Conservation (phyloP, 2,329 filamentous ascomycete genomes). For the Sporothrix phasma region DNA sequence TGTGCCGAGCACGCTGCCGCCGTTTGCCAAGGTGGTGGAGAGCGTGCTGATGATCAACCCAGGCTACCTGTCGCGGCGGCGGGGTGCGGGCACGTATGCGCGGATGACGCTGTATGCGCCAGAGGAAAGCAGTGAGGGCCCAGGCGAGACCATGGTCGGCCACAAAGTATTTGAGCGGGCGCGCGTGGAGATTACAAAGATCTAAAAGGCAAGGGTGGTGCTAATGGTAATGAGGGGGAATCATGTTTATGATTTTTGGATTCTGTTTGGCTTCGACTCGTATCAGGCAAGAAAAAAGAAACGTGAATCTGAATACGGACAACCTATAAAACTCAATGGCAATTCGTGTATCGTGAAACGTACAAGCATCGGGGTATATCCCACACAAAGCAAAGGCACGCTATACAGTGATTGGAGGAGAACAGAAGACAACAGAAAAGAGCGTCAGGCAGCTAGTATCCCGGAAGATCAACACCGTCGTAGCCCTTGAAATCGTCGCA, state of each 20-base stretch:
- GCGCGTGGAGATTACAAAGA: slow-evolving; percentile 77
- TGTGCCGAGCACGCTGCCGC: slow-evolving; percentile 69
- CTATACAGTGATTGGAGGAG: neutral
- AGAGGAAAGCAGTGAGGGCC: slow-evolving; percentile 43
- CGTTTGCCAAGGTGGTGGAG: slow-evolving; percentile 87
- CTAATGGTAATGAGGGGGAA: neutral
- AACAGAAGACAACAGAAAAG: neutral
- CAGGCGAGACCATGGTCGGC: slow-evolving; percentile 48
- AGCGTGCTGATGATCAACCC: slow-evolving; percentile 87
- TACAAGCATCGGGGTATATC: neutral
- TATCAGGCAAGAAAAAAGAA: neutral
- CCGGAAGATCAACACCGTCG: slow-evolving; percentile 11
- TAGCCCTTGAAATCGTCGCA: slow-evolving; percentile 25
- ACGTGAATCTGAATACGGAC: neutral
- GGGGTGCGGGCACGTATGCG: slow-evolving; percentile 76
- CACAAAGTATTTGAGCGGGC: slow-evolving; percentile 75
- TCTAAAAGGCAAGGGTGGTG: slow-evolving; percentile 27
- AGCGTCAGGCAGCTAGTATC: slow-evolving; percentile 8
- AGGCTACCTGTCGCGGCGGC: slow-evolving; percentile 73
- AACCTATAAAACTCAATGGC: too few species aligned
- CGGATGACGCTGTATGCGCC: slow-evolving; percentile 66
- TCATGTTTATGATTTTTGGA: too few species aligned
- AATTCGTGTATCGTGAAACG: neutral
- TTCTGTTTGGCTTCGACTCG: neutral
- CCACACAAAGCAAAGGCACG: neutral